A percentile compares a stretch with the other conserved stretches of the same genome.
These are phyloP conservation scores for Paramecium pentaurelia DNA, from an alignment of 73 alveolate genomes.

Conservation along the genomic window DNA sequence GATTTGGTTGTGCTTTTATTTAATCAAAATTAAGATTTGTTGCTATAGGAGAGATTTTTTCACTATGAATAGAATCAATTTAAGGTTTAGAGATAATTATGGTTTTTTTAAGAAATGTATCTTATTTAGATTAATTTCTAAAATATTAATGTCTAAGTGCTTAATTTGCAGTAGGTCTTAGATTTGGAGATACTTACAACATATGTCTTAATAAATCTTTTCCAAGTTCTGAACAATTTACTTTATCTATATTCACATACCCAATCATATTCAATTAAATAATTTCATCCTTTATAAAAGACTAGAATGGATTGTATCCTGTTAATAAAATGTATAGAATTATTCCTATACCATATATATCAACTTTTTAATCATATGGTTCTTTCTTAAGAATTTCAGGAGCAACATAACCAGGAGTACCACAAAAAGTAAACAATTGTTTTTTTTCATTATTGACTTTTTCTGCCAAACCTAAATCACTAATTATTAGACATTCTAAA, in stretches of 20 bases:
- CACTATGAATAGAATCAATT: not conserved
- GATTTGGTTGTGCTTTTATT: not conserved
- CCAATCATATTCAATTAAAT: not conserved
- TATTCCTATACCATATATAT: slow-evolving; percentile 76
- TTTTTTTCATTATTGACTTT: slow-evolving; percentile 62
- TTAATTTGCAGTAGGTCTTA: not conserved
- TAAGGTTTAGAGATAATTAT: not conserved
- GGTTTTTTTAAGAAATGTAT: not conserved
- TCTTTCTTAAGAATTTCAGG: slow-evolving; percentile 76
- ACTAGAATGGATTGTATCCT: slow-evolving; percentile 70
- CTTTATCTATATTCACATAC: not conserved
- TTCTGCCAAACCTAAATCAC: slow-evolving; percentile 75
- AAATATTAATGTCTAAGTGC: not conserved
- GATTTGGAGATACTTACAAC: not conserved
- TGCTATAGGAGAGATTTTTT: not conserved
- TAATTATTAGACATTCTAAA: slow-evolving; percentile 65
- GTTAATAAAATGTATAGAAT: slow-evolving; percentile 69
- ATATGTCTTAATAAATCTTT: not conserved
- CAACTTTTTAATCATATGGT: slow-evolving; percentile 67
- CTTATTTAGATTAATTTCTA: not conserved
- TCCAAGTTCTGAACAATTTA: not conserved
- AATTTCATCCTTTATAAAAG: not conserved
- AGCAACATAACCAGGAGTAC: slow-evolving; percentile 86
- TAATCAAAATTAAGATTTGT: too few relatives aligned
- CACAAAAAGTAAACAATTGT: slow-evolving; percentile 59